phyloP scores from a whole-genome alignment of 2,329 filamentous ascomycete genomes.

The Aspergillus neotritici region DNA sequence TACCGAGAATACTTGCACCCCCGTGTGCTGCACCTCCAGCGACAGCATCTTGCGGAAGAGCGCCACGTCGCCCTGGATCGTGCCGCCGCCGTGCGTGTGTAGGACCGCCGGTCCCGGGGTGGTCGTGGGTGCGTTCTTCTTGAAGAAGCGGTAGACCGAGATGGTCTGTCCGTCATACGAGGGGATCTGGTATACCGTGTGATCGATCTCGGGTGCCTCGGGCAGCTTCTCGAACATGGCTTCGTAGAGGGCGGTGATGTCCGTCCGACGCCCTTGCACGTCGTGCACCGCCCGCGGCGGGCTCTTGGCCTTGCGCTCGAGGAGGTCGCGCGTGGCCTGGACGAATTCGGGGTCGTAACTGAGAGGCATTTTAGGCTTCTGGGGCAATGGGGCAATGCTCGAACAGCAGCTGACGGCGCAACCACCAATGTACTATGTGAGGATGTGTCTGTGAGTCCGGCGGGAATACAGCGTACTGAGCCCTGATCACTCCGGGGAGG shows the following conservation, averaged over 20 bases:
- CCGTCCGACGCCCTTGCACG: slow-evolving; percentile 5
- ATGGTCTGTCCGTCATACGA: slow-evolving; percentile 19
- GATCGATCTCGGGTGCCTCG: slow-evolving; percentile 13
- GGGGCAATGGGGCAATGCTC: neutral
- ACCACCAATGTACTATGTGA: no score
- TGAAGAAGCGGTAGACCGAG: slow-evolving; percentile 14
- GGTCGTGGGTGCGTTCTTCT: slow-evolving; percentile 2
- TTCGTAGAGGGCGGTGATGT: slow-evolving; percentile 7
- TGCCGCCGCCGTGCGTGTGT: slow-evolving; percentile 24
- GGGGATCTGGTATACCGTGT: slow-evolving; percentile 11
- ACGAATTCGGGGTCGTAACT: slow-evolving; percentile 15
- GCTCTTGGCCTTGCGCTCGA: slow-evolving; percentile 6
- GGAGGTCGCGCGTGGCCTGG: slow-evolving; percentile 11
- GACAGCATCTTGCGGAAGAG: slow-evolving; percentile 10
- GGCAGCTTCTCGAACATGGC: slow-evolving; percentile 10
- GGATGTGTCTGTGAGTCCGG: no score
- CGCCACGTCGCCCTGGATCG: slow-evolving; percentile 15
- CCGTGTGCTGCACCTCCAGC: slow-evolving; percentile 12
- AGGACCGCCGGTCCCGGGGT: slow-evolving; percentile 15
- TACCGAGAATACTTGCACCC: slow-evolving; percentile 21
- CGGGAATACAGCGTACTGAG: no score
- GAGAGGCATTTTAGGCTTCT: slow-evolving; percentile 16
- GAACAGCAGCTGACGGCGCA: no score
- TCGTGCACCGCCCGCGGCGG: slow-evolving; percentile 14
- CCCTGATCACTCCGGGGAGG: no score